Percentiles rank a stretch among this genome's conserved stretches.
phyloP scores from a whole-genome alignment of 768 basidiomycete species.

The Collybia mongolica region DNA sequence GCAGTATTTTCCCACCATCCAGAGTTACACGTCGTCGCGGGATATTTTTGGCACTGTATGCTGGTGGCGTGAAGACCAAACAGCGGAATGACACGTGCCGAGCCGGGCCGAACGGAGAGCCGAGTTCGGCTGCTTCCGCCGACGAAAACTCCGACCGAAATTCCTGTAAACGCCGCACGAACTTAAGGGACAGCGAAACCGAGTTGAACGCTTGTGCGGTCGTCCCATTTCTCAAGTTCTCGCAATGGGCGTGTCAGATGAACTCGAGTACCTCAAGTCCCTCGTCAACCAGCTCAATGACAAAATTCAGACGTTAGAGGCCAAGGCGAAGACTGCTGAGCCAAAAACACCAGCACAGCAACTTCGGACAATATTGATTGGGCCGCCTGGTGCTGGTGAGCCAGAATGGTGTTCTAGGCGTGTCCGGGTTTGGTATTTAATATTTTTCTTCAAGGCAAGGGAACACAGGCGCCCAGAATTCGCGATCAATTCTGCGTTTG shows the following conservation, averaged over 20 bases:
- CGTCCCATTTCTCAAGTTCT: slow-evolving; percentile 8
- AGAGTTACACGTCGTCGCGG: slow-evolving; percentile 21
- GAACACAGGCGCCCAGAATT: slow-evolving; percentile 95
- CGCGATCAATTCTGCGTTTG: slow-evolving; percentile 93
- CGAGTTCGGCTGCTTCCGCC: slow-evolving; percentile 11
- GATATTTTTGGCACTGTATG: slow-evolving; percentile 19
- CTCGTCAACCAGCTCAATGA: slow-evolving; percentile 88
- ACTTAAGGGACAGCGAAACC: slow-evolving; percentile 19
- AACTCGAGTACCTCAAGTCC: slow-evolving; percentile 93
- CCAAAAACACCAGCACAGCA: slow-evolving; percentile 66
- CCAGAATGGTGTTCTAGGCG: slow-evolving; percentile 7
- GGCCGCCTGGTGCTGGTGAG: slow-evolving; percentile 96
- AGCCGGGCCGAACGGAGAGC: slow-evolving; percentile 5
- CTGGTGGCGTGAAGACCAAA: slow-evolving; percentile 13
- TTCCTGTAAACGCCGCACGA: slow-evolving; percentile 13
- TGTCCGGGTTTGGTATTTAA: not conserved
- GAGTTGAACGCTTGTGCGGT: slow-evolving; percentile 8
- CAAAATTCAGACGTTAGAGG: slow-evolving; percentile 83
- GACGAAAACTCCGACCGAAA: slow-evolving; percentile 29
- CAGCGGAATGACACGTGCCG: slow-evolving; percentile 3
- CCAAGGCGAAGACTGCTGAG: slow-evolving; percentile 51
- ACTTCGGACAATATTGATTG: slow-evolving; percentile 89
- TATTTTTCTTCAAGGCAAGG: slow-evolving; percentile 71
- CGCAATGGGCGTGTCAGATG: slow-evolving; percentile 65
- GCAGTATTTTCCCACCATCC: slow-evolving; percentile 12